Evolutionary conservation across 2,329 filamentous ascomycete genomes (phyloP), one percentile per base, ranked within the genome.

Genomic region (Aspergillus piperis): DNA sequence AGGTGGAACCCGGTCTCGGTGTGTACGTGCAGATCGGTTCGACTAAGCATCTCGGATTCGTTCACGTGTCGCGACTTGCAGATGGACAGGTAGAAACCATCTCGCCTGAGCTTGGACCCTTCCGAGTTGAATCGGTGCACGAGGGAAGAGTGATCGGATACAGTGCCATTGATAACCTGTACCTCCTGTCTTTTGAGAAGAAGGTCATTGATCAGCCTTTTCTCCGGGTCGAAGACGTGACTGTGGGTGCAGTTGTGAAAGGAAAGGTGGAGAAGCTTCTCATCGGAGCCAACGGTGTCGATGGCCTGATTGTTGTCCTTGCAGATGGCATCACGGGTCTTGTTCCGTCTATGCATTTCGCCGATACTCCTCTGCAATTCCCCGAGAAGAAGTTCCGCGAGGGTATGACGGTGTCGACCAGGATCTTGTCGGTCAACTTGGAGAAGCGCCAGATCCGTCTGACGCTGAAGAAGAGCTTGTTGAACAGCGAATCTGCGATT

Each of bases 351-450:
- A 88, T 89, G 72, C 96, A 99, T 73, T 82, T 99, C 68, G 89
- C 95, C 49, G 96, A 99, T 73, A 85, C 95, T 13, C 87, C 87
- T 62, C 82, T 99, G 23, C 90, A 95, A 71, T 90, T 97, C 70
- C 95, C 95, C 0, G 95, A 99, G 76, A 96, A 94, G 81, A 98
- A 97, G 73, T 99, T 97, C 78, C 86, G 90, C 62, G 91, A 94
- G 73, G 92, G 92, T 1, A 86, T 91, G 75, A 86, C 89, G 55
- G 88, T 99, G 64, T 96, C 91, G 67, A 90, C 90, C 19, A 86
- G 94, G 62, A 91, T 99, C 25, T 79, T 99, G 27, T 96, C 92
- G 0, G 89, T 88, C 15, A 87, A 97, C 69, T 77, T 86, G 2
- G 83, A 85, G 54, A 94, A 89, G 78, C 88, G 88, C 60, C 89